phyloP scores from a whole-genome alignment of 2,329 filamentous ascomycete genomes.

The Penicillium sp. region DNA sequence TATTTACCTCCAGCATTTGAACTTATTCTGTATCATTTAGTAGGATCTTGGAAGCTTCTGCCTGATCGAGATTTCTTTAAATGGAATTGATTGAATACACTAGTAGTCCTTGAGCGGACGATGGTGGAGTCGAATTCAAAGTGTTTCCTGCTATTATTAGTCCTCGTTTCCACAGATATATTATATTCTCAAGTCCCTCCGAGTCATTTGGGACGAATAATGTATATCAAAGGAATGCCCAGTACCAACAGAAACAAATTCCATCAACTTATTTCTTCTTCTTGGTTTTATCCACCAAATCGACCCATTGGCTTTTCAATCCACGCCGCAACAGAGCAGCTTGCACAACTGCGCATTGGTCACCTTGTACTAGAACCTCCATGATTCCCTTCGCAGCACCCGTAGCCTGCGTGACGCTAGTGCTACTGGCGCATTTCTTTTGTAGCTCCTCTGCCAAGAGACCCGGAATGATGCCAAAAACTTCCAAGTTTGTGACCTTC shows the following conservation, averaged over 20 bases:
- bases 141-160: too few relatives aligned
- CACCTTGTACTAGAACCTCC: slow-evolving; percentile 71
- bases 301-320: slow-evolving; percentile 63
- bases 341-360: slow-evolving; percentile 65
- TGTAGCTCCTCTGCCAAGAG: slow-evolving; percentile 67
- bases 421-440: slow-evolving; percentile 70
- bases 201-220: too few relatives aligned
- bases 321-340: slow-evolving; percentile 64
- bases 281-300: slow-evolving; percentile 70
- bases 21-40: too few relatives aligned
- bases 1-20: too few relatives aligned
- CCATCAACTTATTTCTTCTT: slow-evolving; percentile 57
- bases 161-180: too few relatives aligned
- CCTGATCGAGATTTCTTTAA: too few relatives aligned
- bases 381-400: slow-evolving; percentile 67
- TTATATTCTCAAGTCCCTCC: too few relatives aligned
- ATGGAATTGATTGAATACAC: too few relatives aligned
- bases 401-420: slow-evolving; percentile 64
- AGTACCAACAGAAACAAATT: background rate
- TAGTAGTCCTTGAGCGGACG: too few relatives aligned
- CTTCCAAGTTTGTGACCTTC: slow-evolving; percentile 64
- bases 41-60: too few relatives aligned
- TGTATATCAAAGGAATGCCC: too few relatives aligned
- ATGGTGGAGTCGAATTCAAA: too few relatives aligned
- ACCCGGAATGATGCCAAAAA: slow-evolving; percentile 64